These are phyloP conservation scores for Fusarium nygamai DNA, from an alignment of 2,329 filamentous ascomycete genomes.

Conservation along the genomic window DNA sequence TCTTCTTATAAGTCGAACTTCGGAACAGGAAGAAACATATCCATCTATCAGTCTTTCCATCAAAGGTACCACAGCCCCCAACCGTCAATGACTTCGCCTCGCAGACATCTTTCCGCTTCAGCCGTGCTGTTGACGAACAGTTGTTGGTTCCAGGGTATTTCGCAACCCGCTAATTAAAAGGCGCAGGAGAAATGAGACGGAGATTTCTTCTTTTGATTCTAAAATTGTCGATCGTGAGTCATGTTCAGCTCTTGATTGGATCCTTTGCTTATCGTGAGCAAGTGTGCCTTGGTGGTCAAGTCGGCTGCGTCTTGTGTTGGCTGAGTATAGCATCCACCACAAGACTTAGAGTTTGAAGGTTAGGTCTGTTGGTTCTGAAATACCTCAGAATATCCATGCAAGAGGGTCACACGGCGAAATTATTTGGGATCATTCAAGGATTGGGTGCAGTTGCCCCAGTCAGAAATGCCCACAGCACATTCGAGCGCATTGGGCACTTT, in stretches of 20 bases:
- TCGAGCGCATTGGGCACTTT: neutral
- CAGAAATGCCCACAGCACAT: neutral
- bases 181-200: neutral
- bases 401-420: neutral
- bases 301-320: neutral
- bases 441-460: neutral
- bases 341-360: neutral
- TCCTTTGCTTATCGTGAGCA: neutral
- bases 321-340: neutral
- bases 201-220: neutral
- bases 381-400: neutral
- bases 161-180: neutral
- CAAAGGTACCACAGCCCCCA: neutral
- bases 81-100: neutral
- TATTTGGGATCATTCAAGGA: neutral
- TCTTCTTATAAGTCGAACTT: neutral
- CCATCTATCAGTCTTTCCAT: neutral
- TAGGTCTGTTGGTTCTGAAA: neutral
- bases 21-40: neutral
- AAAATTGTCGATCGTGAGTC: neutral
- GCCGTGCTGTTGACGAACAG: neutral
- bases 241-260: neutral
- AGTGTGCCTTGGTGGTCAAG: neutral
- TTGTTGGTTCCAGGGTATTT: neutral
- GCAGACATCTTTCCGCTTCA: neutral